phyloP scores from a whole-genome alignment of 164 flowering plant genomes.

The Vitis vinifera region DNA sequence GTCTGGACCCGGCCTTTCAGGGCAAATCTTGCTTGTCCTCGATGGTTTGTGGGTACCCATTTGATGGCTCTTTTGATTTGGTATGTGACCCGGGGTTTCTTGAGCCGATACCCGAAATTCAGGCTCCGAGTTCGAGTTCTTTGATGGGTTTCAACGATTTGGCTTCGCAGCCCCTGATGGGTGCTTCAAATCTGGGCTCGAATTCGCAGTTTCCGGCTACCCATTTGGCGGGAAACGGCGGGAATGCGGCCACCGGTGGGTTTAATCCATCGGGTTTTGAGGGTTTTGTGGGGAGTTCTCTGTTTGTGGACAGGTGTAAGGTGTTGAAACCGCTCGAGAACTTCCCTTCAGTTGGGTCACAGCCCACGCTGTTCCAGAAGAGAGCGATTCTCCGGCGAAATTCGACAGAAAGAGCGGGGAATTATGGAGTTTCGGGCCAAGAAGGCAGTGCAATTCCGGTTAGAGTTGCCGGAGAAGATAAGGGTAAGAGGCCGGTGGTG shows the following conservation, averaged over 20 bases:
- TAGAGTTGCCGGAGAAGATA: conserved; percentile 14
- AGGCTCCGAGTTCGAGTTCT: conserved; percentile 6
- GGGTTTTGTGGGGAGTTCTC: conserved; percentile 20
- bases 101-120: conserved; percentile 8
- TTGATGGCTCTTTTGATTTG: conserved; percentile 27
- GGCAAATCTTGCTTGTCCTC: conserved; percentile 24
- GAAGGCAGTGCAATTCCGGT: conserved; percentile 5
- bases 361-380: conserved; percentile 44
- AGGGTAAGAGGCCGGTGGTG: conserved; percentile 16
- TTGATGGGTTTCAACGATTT: conserved; percentile 21
- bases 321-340: conserved; percentile 33
- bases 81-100: conserved; percentile 19
- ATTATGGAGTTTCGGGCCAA: conserved; percentile 18
- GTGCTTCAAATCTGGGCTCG: conserved; percentile 11
- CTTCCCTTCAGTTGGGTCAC: conserved; percentile 31
- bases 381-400: conserved; percentile 30
- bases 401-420: conserved; percentile 12
- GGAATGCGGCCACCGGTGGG: not conserved
- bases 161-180: conserved; percentile 14
- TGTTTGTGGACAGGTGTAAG: conserved; percentile 27
- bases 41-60: conserved; percentile 13
- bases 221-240: not conserved
- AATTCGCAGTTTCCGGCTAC: conserved; percentile 2
- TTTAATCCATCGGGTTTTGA: conserved; percentile 15
- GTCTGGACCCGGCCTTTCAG: conserved; percentile 23